A percentile compares a stretch with the other conserved stretches of the same genome.
Evolutionary conservation across 768 basidiomycete genomes (phyloP).

Genomic region (Suillus bovinus): DNA sequence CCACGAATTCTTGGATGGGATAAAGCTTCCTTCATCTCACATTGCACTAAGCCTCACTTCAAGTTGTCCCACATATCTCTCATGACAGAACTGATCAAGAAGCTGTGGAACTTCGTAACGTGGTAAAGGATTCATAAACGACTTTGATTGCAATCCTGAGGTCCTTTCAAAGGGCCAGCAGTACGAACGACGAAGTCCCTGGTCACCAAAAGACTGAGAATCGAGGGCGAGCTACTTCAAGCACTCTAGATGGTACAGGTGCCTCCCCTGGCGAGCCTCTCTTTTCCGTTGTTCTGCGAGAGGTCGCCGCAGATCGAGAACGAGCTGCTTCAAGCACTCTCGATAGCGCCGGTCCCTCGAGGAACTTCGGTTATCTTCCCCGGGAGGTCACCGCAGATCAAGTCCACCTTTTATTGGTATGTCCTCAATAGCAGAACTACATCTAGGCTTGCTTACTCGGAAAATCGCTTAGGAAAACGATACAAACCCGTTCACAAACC

Average conservation of each 20-base stretch:
- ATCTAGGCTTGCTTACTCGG: background rate
- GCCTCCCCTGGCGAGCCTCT: slow-evolving; percentile 56
- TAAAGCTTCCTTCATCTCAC: background rate
- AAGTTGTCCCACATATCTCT: no score
- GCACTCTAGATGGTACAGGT: slow-evolving; percentile 10
- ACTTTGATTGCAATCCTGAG: background rate
- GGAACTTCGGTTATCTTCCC: slow-evolving; percentile 70
- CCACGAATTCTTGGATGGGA: background rate
- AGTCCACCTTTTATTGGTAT: slow-evolving; percentile 70
- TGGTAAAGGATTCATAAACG: background rate
- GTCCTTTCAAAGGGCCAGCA: background rate
- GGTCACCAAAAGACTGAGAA: slow-evolving; percentile 17
- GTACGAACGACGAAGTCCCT: background rate
- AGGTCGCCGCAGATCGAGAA: slow-evolving; percentile 61
- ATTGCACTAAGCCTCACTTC: no score
- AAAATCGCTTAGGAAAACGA: slow-evolving; percentile 58
- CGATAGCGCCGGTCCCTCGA: slow-evolving; percentile 23
- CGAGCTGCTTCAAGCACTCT: background rate
- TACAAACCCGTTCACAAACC: slow-evolving; percentile 86
- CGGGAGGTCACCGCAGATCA: slow-evolving; percentile 65
- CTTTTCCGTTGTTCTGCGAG: slow-evolving; percentile 71
- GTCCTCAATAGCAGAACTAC: slow-evolving; percentile 20
- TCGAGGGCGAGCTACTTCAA: slow-evolving; percentile 29
- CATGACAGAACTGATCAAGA: background rate
- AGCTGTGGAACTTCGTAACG: background rate